Conservation (phyloP, 2,329 filamentous ascomycete species). For the Lojkania enalia region DNA sequence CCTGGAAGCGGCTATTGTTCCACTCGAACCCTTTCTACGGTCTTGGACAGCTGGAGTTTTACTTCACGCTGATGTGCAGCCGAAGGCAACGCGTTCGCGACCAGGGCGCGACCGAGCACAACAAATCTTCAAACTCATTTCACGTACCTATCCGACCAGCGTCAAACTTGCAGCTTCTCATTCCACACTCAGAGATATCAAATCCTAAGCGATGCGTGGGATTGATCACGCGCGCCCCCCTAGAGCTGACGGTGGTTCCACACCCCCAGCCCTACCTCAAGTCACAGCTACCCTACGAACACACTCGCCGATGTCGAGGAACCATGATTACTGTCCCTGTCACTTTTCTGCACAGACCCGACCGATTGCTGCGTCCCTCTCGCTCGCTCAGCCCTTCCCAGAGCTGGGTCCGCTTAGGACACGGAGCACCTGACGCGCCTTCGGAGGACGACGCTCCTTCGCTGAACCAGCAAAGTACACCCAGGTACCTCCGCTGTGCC, state of each 20-base stretch:
- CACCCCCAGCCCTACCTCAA: constrained; percentile 2
- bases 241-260: not conserved
- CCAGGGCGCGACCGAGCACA: constrained; percentile 6
- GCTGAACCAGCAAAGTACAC: constrained; percentile 10
- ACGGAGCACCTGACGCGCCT: constrained; percentile 9
- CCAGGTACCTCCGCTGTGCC: not conserved
- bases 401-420: constrained; percentile 5
- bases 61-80: constrained; percentile 2
- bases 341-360: constrained; percentile 5
- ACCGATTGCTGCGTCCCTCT: not conserved
- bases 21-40: not conserved
- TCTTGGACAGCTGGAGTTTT: constrained; percentile 3
- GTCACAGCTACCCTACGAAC: not conserved
- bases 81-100: not conserved
- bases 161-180: constrained; percentile 6
- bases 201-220: constrained; percentile 4
- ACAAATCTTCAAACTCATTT: constrained; percentile 20
- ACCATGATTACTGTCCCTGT: not conserved
- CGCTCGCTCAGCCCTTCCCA: not conserved
- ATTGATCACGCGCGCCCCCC: constrained; percentile 5
- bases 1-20: constrained; percentile 1
- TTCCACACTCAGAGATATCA: constrained; percentile 2
- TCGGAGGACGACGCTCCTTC: constrained; percentile 9
- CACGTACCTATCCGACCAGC: constrained; percentile 1
- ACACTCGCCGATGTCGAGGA: not conserved